Base-by-base conservation (phyloP, 78 protist genomes). In the Dictyostelium brefeldianum region DNA sequence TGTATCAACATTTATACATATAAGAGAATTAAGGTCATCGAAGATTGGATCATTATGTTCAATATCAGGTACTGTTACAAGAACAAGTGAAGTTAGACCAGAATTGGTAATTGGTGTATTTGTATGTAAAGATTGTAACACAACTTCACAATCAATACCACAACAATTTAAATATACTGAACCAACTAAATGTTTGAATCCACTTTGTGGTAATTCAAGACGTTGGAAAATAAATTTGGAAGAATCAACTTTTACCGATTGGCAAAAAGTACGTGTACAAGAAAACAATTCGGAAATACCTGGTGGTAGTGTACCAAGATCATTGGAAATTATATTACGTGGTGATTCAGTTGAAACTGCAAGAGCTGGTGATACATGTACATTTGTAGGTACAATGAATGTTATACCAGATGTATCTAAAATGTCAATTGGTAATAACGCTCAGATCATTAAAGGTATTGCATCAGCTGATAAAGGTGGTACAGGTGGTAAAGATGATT, bases 81-180 rank as follows among this genome's bases (percentile, higher is more conserved):
- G 99, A 56, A 93, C 99, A 3, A 59, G 98, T 4, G 99, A 99
- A 41, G 98, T 98, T 6, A 95, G 99, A 18, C 99, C 99, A 0
- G 99, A 99, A 95, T 97, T 99, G 2, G 15, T 97, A 25, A 9
- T 22, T 1, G 99, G 98, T 15, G 48, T 83, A 20, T 99, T 99
- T 83, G 0, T 3, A 51, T 99, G 99, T 92, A 14, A 29, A 80
- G 97, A 94, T 36, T 99, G 99, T 80, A 51, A 70, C 22, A 67
- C 70, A 12, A n/a, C 54, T 6, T 80, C 91, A 4, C 36, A 18
- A n/a, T 15, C 84, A 51, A 91, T 99, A 1, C 90, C 56, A 31
- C 99, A 99, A 96, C 98, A 99, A 89, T 99, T 99, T 94, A 83
- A 90, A 62, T 99, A 98, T 96, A 97, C 98, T 0, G 98, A 96